Evolutionary conservation across 768 basidiomycete genomes (phyloP), one percentile per base, ranked within the genome.

Genomic region (Boletus insuetus): DNA sequence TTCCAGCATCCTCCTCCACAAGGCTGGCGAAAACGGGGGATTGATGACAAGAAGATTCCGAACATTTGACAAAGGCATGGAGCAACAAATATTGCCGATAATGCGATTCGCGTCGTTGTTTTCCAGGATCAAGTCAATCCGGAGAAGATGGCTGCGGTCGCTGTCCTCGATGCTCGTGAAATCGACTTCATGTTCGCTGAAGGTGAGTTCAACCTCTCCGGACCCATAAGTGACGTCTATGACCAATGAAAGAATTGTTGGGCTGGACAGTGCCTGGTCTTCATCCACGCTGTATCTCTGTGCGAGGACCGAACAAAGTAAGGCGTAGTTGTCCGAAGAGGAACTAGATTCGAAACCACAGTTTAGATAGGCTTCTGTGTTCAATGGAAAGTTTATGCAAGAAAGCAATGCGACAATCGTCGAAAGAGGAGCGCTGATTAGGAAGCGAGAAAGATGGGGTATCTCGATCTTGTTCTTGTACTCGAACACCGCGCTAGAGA

Each of bases 1-100:
- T 13, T 38, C 38, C 19, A 60, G 41, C 3, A 38, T 38, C 19
- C 26, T 43, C 34, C 26, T 58, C 54, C 51, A 62, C 26, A 60
- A 40, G 11, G 29, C 19, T 13, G 17, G 29, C 3, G 32, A 29
- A 29, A 49, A 35, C 20, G 35, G 17, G 16, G 44, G 22, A 31
- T 6, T 2, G 14, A 38, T 3, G 29, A 43, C 13, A 13, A 42
- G 42, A 20, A 51, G 22, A 37, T 29, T 47, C 16, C 41, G 32
- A 19, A 61, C 6, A 24, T 54, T 14, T 7, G 39, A 39, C 22
- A 48, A 22, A 22, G 57, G 40, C 0, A 56, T n/a, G 29, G 19
- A 41, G 34, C 41, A 44, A 43, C 41, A 59, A 3, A 56, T 26
- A 5, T 16, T 10, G 9, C 40, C n/a, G 14, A 41, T 34, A 13